Evolutionary conservation across 192 early-diverging fungal species (phyloP), one percentile per base, ranked within the genome.

Genomic region (Funneliformis mosseae): DNA sequence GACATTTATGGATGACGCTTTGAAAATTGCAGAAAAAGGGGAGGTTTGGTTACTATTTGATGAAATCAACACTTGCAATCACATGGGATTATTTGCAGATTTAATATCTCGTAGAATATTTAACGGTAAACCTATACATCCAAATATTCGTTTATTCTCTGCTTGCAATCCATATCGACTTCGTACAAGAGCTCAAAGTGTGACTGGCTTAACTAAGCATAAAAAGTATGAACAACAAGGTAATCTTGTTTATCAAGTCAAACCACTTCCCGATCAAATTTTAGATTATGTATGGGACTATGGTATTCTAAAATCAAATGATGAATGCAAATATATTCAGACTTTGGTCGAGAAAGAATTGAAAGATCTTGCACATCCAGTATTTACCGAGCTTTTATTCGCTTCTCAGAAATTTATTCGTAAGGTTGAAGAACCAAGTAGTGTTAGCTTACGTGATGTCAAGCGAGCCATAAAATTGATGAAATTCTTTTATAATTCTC

Each of bases 391-490:
- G 2, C 67, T 79, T 10, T 23, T 79, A 9, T 79, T 28, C 45
- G 60, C 75, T 27, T 79, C 77, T 9, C 77, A 79, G 23, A 45
- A 42, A 71, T 79, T 73, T 5, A 79, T 79, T 42, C 77, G 77
- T 0, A 70, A 74, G 39, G 50, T 79, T 28, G 77, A 79, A 33
- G 77, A 38, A n/a, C 9, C 12, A 18, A n/a, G 38, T 38, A 79
- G 28, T 46, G 77, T 79, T 21, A 79, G 77, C 41, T 48, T 79
- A 27, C 77, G 77, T 21, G 77, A 79, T 55, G 77, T 79, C 12
- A 79, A 71, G 23, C 63, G 77, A 66, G 61, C 77, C 12, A 62
- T 79, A 18, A 62, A 7, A 73, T 50, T 79, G 27, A 27, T 67
- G 39, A 8, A 27, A 25, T 79, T 33, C 5, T 79, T 79, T 33